Evolutionary conservation across 2,329 filamentous ascomycete genomes (phyloP), one percentile per base, ranked within the genome.

Genomic region (Microdochium bolleyi): DNA sequence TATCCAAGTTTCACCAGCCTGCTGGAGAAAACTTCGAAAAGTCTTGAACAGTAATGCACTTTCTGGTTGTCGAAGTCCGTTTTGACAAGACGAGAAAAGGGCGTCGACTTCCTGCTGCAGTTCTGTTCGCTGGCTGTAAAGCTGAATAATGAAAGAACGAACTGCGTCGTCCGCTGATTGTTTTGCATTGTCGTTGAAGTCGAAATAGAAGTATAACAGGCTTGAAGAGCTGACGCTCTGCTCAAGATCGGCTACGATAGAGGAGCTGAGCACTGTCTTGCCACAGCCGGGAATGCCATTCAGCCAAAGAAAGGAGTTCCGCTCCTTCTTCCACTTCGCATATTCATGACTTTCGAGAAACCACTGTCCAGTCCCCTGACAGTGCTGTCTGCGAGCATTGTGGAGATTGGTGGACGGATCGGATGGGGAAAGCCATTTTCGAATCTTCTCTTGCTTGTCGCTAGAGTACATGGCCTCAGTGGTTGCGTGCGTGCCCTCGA

Each of bases 211-310:
- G 50, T 69, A 70, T 2, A 62, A 32, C 8, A 60, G 27, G 8
- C 44, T 49, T 22, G 24, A 44, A 24, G 25, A 37, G 13, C 24
- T 24, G 2, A 30, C n/a, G n/a, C 16, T 51, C 27, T 52, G 14
- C 24, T 58, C 49, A 9, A 65, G 50, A 50, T 65, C 51, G 52
- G 68, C 50, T n/a, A 73, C 60, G 24, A 73, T 56, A 2, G 62
- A 67, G 5, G 66, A 71, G 53, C 64, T 67, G 0, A 73, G 61
- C 51, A 73, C 60, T 0, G 69, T 73, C 55, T 74, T 74, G 11
- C 72, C 70, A 49, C 70, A 73, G 37, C 71, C 71, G 19, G 67
- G 62, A 22, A 70, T 71, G 1, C 71, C 68, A 56, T 70, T 52
- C 5, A 73, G 61, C 69, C 68, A 74, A 0, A 73, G 53, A 52